Evolutionary conservation across 2,329 filamentous ascomycete genomes (phyloP), one percentile per base, ranked within the genome.

Genomic region (Cladosporium colombiae): DNA sequence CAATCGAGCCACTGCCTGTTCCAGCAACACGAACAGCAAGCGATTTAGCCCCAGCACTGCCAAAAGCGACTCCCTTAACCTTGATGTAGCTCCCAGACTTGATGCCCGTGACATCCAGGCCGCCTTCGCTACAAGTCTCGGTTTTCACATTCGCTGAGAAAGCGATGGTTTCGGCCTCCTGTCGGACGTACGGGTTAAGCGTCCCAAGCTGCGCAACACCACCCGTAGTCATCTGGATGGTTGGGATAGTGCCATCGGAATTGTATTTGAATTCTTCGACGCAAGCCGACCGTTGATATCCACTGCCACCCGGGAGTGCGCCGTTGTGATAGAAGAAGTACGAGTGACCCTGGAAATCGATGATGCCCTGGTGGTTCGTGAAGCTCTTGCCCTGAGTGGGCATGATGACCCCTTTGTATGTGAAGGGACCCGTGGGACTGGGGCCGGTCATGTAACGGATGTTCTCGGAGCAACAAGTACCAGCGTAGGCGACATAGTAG

Each of bases 301-400:
- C 49, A 16, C 49, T 52, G 3, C 49, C 49, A 27, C 49, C 49
- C 21, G 49, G 49, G 21, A 52, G 49, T 23, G 49, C 49, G 21
- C 49, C 49, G 23, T 52, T 52, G 49, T 52, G 49, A 23, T 52
- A 52, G 49, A 52, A 52, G 49, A 52, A 52, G 21, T 52, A 52
- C 49, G 49, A 52, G 49, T 27, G 49, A 7, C 49, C 49, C 5
- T 52, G 21, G 49, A 52, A 52, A 29, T 52, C 49, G n/a, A 52
- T 52, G 49, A 52, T 52, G 21, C 21, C 49, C 25, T 52, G 49
- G 21, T 52, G 49, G 49, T 52, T 52, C 5, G 49, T 52, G 21
- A 52, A 52, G 49, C 49, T 52, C 21, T 52, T 52, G 49, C 49
- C 49, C 49, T 52, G 49, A 29, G 49, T 52, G 18, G 49, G 49